Conservation (phyloP, 805 yeast species). For the Saturnispora besseyi region DNA sequence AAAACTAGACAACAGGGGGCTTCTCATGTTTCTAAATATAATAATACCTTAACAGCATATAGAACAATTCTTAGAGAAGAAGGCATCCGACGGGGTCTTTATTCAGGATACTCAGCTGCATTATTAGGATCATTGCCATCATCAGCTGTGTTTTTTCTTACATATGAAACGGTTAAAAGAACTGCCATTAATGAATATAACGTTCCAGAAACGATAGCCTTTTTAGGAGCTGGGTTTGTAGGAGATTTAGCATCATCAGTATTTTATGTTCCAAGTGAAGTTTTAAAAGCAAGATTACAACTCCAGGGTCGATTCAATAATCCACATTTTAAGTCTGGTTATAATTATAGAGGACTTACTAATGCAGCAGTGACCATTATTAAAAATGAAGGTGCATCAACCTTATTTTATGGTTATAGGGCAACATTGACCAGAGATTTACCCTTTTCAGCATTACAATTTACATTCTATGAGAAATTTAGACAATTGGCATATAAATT, state of each 20-base stretch:
- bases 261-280: constrained; percentile 93
- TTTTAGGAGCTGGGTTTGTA: constrained; percentile 78
- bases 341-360: constrained; percentile 68
- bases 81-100: constrained; percentile 76
- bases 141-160: constrained; percentile 87
- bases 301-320: constrained; percentile 85
- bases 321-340: constrained; percentile 69
- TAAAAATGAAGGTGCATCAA: constrained; percentile 59
- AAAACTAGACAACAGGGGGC: constrained; percentile 98
- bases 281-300: constrained; percentile 85
- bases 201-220: constrained; percentile 70
- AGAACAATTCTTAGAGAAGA: constrained; percentile 70
- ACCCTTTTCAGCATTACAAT: constrained; percentile 93
- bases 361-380: constrained; percentile 64
- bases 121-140: constrained; percentile 89
- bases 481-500: constrained; percentile 47
- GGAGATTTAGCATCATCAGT: constrained; percentile 88
- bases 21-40: constrained; percentile 55
- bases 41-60: constrained; percentile 68
- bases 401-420: constrained; percentile 85
- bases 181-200: constrained; percentile 51
- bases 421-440: constrained; percentile 89
- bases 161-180: constrained; percentile 79
- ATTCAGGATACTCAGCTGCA: constrained; percentile 90
- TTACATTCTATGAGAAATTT: constrained; percentile 88